Evolutionary conservation across 108 stramenopile species (phyloP), one percentile per base, ranked within the genome.

Genomic region (Phaeodactylum tricornutum): DNA sequence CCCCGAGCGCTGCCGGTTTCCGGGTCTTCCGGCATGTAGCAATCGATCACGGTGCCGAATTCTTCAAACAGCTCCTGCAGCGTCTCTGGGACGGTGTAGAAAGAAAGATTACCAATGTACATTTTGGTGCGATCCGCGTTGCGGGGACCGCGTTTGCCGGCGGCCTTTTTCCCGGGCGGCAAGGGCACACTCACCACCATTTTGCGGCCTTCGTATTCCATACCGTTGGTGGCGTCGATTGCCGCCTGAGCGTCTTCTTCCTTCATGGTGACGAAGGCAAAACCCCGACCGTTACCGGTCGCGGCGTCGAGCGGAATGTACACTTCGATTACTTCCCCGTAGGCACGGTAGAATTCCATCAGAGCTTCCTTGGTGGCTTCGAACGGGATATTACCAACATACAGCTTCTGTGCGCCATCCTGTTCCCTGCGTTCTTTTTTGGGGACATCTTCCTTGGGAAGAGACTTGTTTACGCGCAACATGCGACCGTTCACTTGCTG

Each of bases 301-400:
- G 59, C 57, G 16, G 65, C 59, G 29, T 76, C 67, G 43, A 46
- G 45, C 23, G 77, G 74, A 43, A 84, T 49, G 45, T 60, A 76
- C 16, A 65, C 48, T 55, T 69, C 61, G n/a, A n/a, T 29, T 19
- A 66, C 35, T 12, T 59, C 41, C 12, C 75, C 79, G 43, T 61
- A 72, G 20, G 62, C 34, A 28, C 45, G 57, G 53, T 91, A 92
- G 41, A 82, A 53, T 2, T 65, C 69, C 32, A 61, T 48, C 32
- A 95, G 29, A 24, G 79, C 66, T 4, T 71, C 73, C 22, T 60
- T 34, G 4, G 59, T 55, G 15, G 72, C 66, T 0, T 70, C 57
- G 57, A 62, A 92, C 32, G 83, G 66, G 14, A 95, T 54, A 61
- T 90, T 92, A 0, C 88, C 88, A 6, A 95, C 71, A 51, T 82